These are phyloP conservation scores for Haberlea rhodopensis DNA, from an alignment of 257 asterid genomes.

Conservation along the genomic window DNA sequence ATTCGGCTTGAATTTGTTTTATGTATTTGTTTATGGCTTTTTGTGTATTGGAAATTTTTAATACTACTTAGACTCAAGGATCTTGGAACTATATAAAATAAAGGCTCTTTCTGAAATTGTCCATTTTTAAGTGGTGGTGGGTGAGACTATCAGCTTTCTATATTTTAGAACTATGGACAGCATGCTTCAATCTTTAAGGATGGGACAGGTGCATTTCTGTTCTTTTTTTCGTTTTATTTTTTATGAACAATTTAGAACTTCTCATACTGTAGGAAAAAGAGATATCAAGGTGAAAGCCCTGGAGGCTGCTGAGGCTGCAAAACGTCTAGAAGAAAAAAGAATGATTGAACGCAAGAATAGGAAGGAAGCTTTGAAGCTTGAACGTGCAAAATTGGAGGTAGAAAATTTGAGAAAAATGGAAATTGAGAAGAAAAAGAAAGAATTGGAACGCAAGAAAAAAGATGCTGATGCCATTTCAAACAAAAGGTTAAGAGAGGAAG, in stretches of 20 bases:
- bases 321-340: conserved; percentile 68
- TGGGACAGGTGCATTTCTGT: conserved; percentile 7
- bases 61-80: background rate
- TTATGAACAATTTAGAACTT: conserved; percentile 23
- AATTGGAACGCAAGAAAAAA: conserved; percentile 70
- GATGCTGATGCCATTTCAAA: conserved; percentile 59
- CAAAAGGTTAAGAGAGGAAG: conserved; percentile 83
- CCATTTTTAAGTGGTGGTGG: conserved; percentile 11
- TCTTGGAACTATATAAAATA: conserved; percentile 18
- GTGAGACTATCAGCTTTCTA: conserved; percentile 19
- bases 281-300: conserved; percentile 91
- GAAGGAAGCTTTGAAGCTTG: conserved; percentile 81
- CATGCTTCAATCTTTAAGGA: conserved; percentile 18
- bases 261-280: conserved; percentile 63
- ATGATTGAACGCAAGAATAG: conserved; percentile 69
- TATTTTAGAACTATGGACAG: conserved; percentile 13
- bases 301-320: conserved; percentile 94
- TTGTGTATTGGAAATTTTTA: background rate
- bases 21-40: conserved; percentile 12
- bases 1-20: background rate
- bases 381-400: conserved; percentile 74
- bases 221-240: conserved; percentile 12
- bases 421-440: conserved; percentile 64
- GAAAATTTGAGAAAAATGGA: conserved; percentile 67
- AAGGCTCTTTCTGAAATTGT: conserved; percentile 11